These are phyloP conservation scores for Oehlia diaphana DNA, from an alignment of 192 early-diverging fungal genomes.

Conservation along the genomic window DNA sequence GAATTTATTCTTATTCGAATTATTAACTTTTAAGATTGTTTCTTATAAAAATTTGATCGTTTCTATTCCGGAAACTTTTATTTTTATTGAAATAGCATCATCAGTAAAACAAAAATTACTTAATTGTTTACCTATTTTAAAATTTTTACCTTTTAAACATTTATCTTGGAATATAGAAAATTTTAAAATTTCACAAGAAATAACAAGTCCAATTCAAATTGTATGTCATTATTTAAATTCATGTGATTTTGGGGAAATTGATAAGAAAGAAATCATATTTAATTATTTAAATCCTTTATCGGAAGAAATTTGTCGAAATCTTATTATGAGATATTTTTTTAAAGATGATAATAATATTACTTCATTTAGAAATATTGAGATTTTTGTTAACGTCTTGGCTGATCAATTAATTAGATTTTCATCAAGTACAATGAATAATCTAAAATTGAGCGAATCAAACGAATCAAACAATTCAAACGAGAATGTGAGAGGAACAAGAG, in stretches of 20 bases:
- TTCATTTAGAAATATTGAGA: slow-evolving; percentile 19
- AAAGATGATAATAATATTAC: neutral
- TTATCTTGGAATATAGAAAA: slow-evolving; percentile 25
- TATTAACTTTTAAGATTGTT: slow-evolving; percentile 11
- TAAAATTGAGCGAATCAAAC: neutral
- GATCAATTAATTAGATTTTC: slow-evolving; percentile 26
- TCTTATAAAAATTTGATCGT: neutral
- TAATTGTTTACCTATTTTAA: neutral
- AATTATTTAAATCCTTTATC: neutral
- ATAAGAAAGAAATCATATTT: slow-evolving; percentile 8
- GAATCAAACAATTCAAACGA: too few relatives aligned
- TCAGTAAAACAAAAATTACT: slow-evolving; percentile 5
- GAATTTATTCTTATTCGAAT: slow-evolving; percentile 26
- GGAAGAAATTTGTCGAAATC: neutral
- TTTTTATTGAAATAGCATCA: slow-evolving; percentile 27
- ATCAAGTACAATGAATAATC: slow-evolving; percentile 7
- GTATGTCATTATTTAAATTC: slow-evolving; percentile 20
- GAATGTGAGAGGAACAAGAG: too few relatives aligned
- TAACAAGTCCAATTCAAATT: slow-evolving; percentile 4
- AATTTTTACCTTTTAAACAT: neutral
- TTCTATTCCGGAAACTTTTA: neutral
- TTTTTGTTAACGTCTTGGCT: slow-evolving; percentile 18
- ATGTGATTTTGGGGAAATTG: neutral
- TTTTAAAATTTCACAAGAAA: slow-evolving; percentile 13
- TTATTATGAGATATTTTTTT: slow-evolving; percentile 18